Base-by-base conservation (phyloP, 306 rosid genomes). In the Argentina anserina region DNA sequence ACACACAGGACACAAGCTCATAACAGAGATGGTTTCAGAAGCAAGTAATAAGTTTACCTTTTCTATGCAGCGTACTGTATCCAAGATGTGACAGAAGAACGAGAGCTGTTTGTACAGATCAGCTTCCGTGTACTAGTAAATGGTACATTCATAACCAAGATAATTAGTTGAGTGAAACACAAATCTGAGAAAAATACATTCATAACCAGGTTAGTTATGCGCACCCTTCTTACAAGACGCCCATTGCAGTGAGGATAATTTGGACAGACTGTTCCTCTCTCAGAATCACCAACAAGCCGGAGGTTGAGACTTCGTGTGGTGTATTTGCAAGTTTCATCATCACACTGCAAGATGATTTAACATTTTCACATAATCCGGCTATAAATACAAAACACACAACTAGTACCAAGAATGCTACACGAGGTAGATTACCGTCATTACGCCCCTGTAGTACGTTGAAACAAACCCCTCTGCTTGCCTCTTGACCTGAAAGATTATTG, bases 251-350 rank as follows among this genome's bases (percentile, higher is more conserved):
- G 90, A 43, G 97, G 97, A 77, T 94, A 89, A 79, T 91, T 86
- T 36, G 98, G 97, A 81, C 98, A 94, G 21, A 91, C 92, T 6
- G 95, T 85, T 79, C 98, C 98, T 83, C 87, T 88, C 83, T 93
- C 97, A n/a, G 92, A 80, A 84, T 91, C 95, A 63, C 98, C 97
- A 70, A 89, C 75, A 78, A 89, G 72, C 74, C 88, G 87, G 67
- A 89, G 88, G 82, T 84, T 91, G 79, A 91, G 72, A 85, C 87
- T 79, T 46, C 95, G 95, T 1, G 97, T 94, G 42, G 88, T 66
- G 79, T 85, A 76, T 70, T 91, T 88, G 68, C 98, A 94, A 23
- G 96, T 91, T 82, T 94, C 98, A 62, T 91, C 98, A 12, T 94
- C 98, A 77, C 98, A 91, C 98, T 94, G 88, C 67, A 80, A 75